Evolutionary conservation across 192 early-diverging fungal species (phyloP).

Genomic region (Backusella morwellensis): DNA sequence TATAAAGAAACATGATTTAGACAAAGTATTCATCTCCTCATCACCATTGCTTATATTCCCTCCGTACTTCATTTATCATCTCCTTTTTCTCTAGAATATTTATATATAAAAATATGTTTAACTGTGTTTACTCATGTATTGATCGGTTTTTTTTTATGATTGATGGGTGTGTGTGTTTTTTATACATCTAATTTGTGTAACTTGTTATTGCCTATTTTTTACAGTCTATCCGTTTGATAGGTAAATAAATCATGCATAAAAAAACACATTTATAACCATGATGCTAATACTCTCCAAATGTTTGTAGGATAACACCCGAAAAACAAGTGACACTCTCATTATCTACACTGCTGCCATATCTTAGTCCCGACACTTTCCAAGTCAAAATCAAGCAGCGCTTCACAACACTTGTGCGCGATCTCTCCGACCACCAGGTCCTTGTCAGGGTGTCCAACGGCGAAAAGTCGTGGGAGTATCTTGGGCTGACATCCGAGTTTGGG

Average conservation of each 20-base stretch:
- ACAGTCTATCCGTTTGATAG: background rate
- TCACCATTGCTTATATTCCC: background rate
- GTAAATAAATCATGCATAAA: background rate
- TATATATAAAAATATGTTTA: background rate
- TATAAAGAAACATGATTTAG: background rate
- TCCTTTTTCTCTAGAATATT: background rate
- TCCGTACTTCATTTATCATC: background rate
- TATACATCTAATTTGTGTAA: background rate
- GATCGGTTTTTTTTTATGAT: background rate
- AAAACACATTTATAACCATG: no score
- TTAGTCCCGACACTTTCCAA: background rate
- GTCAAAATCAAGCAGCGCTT: background rate
- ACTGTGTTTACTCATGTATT: background rate
- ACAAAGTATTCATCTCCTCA: background rate
- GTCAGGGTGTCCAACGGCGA: background rate
- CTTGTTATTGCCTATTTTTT: background rate
- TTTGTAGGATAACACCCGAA: background rate
- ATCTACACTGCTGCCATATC: background rate
- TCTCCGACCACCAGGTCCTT: background rate
- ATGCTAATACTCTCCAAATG: background rate
- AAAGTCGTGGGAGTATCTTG: background rate
- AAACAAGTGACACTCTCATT: background rate
- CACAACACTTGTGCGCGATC: background rate
- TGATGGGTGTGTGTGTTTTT: background rate
- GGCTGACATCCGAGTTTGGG: background rate